Evolutionary conservation across 352 stramenopile genomes (phyloP), one percentile per base, ranked within the genome.

Genomic region (Pythium scleroteichum): DNA sequence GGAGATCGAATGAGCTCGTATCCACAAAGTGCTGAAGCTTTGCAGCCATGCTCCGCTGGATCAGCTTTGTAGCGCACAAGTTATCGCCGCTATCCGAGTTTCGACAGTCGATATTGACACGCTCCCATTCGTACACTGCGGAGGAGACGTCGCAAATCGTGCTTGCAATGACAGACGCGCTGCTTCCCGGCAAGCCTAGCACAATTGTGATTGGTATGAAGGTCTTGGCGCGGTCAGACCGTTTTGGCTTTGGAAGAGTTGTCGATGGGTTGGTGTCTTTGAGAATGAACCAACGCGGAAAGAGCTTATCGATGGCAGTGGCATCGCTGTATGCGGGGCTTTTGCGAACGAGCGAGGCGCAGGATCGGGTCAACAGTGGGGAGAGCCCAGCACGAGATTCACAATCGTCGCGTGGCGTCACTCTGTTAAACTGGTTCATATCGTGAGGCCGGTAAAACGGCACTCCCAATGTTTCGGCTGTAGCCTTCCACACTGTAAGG

Each of bases 121-220:
- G 53, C 7, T 64, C 23, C 83, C 81, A 93, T 13, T 78, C 66
- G 27, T 80, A 78, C 5, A 51, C 67, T 2, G 53, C 51, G 0
- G 72, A 75, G 10, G 82, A 77, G 47, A 93, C 71, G 16, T 76
- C 68, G 56, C 74, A 82, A 42, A 91, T 53, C 2, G 64, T 76
- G 12, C 66, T 9, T 1, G 72, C 60, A 48, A 91, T 78, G 10
- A 41, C 42, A 4, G 53, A 20, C 0, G 64, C 71, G 3, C 73
- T 72, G 64, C 83, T 93, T 41, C 83, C 81, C n/a, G 83, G 83
- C 13, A 93, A 73, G 0, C 83, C 83, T 6, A 93, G 5, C 42
- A 88, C 68, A 12, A 85, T 50, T 1, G 81, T 89, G 53, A 93
- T 54, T 1, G 83, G 78, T 1, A 91, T 55, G 16, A 66, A 68